Evolutionary conservation across 1,284 basidiomycete species (phyloP).

Genomic region (Boletus sp.): DNA sequence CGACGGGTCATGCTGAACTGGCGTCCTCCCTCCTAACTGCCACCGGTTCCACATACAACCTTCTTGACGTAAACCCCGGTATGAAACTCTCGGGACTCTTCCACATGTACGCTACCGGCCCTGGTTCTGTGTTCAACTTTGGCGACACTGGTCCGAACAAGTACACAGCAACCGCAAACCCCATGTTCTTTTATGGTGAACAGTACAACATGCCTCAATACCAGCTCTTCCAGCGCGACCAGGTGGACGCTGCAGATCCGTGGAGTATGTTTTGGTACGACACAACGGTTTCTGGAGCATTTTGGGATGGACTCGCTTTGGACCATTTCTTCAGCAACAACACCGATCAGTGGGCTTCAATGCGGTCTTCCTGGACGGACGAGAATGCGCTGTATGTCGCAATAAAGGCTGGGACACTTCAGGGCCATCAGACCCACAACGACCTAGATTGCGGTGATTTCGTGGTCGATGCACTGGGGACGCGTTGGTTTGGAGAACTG

Average conservation of each 20-base stretch:
- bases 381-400: slow-evolving; percentile 79
- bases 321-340: slow-evolving; percentile 78
- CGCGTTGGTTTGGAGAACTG: slow-evolving; percentile 94
- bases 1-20: slow-evolving; percentile 92
- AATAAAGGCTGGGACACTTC: slow-evolving; percentile 80
- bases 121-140: slow-evolving; percentile 86
- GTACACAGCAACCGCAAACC: slow-evolving; percentile 78
- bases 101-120: slow-evolving; percentile 89
- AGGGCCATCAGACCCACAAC: slow-evolving; percentile 87
- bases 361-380: slow-evolving; percentile 92
- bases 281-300: slow-evolving; percentile 77
- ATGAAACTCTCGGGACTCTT: slow-evolving; percentile 77
- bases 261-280: slow-evolving; percentile 99
- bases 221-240: slow-evolving; percentile 91
- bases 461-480: slow-evolving; percentile 91
- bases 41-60: slow-evolving; percentile 77
- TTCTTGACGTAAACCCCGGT: slow-evolving; percentile 68
- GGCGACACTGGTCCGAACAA: slow-evolving; percentile 97
- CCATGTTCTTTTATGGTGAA: slow-evolving; percentile 68
- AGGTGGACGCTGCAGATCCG: slow-evolving; percentile 84
- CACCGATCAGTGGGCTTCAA: slow-evolving; percentile 82
- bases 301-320: slow-evolving; percentile 83
- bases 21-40: slow-evolving; percentile 79
- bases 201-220: slow-evolving; percentile 70
- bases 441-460: slow-evolving; percentile 94